Conservation (phyloP, 257 asterid species). For the Nyctanthes arbortristis region DNA sequence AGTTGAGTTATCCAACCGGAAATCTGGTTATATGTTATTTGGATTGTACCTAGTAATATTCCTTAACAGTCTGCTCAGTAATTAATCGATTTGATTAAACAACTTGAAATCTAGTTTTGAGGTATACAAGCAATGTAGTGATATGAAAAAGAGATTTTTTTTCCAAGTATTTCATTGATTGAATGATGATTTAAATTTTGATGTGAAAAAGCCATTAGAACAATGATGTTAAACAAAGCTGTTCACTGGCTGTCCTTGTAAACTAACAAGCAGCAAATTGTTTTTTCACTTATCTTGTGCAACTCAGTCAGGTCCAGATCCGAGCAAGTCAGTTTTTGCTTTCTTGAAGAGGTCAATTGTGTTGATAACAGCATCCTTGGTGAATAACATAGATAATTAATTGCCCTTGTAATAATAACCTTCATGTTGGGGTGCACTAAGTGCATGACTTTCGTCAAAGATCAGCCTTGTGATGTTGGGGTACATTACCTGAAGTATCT, state of each 20-base stretch:
- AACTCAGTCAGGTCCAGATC: background rate
- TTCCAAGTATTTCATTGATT: background rate
- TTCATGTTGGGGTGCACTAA: background rate
- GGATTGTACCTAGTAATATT: background rate
- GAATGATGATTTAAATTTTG: background rate
- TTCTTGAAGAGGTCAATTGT: background rate
- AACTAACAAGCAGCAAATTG: background rate
- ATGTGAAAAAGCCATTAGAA: background rate
- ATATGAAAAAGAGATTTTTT: background rate
- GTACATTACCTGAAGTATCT: background rate
- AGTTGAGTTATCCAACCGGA: background rate
- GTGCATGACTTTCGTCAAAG: background rate
- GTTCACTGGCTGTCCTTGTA: background rate
- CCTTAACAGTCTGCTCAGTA: background rate
- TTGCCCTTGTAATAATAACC: background rate
- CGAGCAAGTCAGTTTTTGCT: background rate
- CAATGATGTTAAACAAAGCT: background rate
- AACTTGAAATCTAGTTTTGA: background rate
- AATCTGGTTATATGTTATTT: background rate
- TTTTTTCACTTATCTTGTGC: background rate
- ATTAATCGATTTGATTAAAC: background rate
- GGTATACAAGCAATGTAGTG: background rate
- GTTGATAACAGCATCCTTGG: background rate
- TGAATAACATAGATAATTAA: background rate
- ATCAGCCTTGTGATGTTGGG: background rate